phyloP scores from a whole-genome alignment of 345 rosid species.

The Draba incana region DNA sequence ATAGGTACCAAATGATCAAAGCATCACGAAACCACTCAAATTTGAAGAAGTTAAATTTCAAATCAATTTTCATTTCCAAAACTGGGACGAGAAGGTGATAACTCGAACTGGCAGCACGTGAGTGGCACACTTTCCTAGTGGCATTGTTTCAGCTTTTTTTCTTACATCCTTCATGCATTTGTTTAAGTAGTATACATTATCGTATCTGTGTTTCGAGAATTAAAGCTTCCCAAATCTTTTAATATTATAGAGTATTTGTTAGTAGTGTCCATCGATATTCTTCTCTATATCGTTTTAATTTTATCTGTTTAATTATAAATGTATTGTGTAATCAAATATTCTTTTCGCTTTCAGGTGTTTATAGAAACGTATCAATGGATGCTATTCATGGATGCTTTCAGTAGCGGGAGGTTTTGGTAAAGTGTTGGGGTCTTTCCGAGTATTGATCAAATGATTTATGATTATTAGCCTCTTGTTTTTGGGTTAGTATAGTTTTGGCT shows the following conservation, averaged over 20 bases:
- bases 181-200: conserved; percentile 19
- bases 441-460: too few relatives aligned
- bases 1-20: neutral
- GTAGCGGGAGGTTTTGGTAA: too few relatives aligned
- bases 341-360: too few relatives aligned
- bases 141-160: conserved; percentile 53
- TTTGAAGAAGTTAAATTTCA: neutral
- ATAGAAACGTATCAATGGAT: too few relatives aligned
- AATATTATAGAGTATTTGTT: neutral
- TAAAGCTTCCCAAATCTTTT: neutral
- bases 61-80: conserved; percentile 23
- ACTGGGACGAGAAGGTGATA: conserved; percentile 31
- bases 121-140: conserved; percentile 40
- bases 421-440: too few relatives aligned
- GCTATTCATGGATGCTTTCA: too few relatives aligned
- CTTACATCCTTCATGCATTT: conserved; percentile 26
- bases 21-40: neutral
- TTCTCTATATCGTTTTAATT: too few relatives aligned
- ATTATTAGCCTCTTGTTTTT: too few relatives aligned
- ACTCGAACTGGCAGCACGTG: conserved; percentile 37
- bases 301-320: neutral
- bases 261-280: neutral
- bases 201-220: conserved; percentile 12
- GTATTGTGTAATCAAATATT: neutral
- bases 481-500: too few relatives aligned